phyloP scores from a whole-genome alignment of 306 rosid species.

The Gastrolobium bilobum region DNA sequence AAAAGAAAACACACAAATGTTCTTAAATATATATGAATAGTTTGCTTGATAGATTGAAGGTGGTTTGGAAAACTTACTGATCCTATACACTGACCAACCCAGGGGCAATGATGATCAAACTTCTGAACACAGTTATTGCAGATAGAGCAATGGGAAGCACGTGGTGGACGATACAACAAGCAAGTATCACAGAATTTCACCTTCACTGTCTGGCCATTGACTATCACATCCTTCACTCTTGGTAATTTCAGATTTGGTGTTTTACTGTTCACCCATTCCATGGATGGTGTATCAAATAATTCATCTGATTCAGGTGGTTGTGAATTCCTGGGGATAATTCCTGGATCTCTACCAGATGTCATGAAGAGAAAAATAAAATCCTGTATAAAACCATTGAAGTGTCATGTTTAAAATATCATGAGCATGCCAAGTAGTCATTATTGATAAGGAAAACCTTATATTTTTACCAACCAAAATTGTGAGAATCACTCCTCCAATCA shows the following conservation, averaged over 20 bases:
- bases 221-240: conserved; percentile 68
- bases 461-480: conserved; percentile 84
- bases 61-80: conserved; percentile 64
- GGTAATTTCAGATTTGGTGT: conserved; percentile 68
- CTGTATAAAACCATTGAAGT: conserved; percentile 60
- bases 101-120: conserved; percentile 97
- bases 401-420: conserved; percentile 43
- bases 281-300: conserved; percentile 54
- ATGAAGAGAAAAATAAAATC: conserved; percentile 80
- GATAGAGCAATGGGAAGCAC: conserved; percentile 94
- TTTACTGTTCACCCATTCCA: conserved; percentile 73
- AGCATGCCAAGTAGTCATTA: conserved; percentile 28
- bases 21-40: conserved; percentile 3
- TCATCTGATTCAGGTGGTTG: conserved; percentile 72
- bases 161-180: conserved; percentile 86
- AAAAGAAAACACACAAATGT: background rate
- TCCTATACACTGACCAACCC: conserved; percentile 99
- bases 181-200: conserved; percentile 96
- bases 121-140: conserved; percentile 96
- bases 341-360: conserved; percentile 96
- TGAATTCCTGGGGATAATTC: conserved; percentile 83
- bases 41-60: conserved; percentile 18
- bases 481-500: conserved; percentile 72
- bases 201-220: conserved; percentile 79
- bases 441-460: conserved; percentile 40